These are phyloP conservation scores for Sinapis alba DNA, from an alignment of 441 rosid genomes.

Conservation along the genomic window DNA sequence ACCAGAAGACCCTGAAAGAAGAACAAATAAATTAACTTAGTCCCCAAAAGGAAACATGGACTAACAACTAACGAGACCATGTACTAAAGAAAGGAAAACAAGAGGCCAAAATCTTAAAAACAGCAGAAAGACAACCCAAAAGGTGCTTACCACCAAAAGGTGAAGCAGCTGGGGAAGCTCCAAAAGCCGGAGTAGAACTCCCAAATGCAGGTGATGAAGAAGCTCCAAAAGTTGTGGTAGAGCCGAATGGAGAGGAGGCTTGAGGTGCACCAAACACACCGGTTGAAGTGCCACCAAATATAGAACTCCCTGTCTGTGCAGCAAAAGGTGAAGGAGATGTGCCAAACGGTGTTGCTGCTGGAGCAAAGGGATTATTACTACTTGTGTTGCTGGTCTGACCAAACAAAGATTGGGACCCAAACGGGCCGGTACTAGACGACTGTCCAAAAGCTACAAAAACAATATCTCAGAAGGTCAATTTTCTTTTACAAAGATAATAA, in stretches of 20 bases:
- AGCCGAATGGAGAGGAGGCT: slow-evolving; percentile 67
- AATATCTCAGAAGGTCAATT: not conserved
- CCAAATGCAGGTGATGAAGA: slow-evolving; percentile 77
- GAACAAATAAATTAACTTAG: slow-evolving; percentile 14
- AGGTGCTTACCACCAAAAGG: slow-evolving; percentile 67
- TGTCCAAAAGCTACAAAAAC: slow-evolving; percentile 82
- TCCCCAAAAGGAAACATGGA: not conserved
- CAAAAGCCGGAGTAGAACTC: slow-evolving; percentile 65
- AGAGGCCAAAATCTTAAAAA: not conserved
- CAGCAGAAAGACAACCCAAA: not conserved
- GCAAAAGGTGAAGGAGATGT: slow-evolving; percentile 66
- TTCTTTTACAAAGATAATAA: too few relatives aligned
- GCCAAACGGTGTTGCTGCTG: slow-evolving; percentile 71
- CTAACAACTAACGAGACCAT: not conserved
- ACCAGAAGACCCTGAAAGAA: slow-evolving; percentile 52
- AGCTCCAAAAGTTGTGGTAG: slow-evolving; percentile 71
- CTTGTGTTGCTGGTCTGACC: slow-evolving; percentile 73
- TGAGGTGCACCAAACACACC: slow-evolving; percentile 84
- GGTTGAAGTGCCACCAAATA: slow-evolving; percentile 85
- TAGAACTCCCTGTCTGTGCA: slow-evolving; percentile 71
- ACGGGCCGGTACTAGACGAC: slow-evolving; percentile 68
- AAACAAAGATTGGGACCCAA: slow-evolving; percentile 70
- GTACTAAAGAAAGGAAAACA: slow-evolving; percentile 4
- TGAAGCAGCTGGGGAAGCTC: slow-evolving; percentile 63
- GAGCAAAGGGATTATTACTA: slow-evolving; percentile 82